Evolutionary conservation across 352 stramenopile species (phyloP).

Genomic region (Pythium dissotocum): DNA sequence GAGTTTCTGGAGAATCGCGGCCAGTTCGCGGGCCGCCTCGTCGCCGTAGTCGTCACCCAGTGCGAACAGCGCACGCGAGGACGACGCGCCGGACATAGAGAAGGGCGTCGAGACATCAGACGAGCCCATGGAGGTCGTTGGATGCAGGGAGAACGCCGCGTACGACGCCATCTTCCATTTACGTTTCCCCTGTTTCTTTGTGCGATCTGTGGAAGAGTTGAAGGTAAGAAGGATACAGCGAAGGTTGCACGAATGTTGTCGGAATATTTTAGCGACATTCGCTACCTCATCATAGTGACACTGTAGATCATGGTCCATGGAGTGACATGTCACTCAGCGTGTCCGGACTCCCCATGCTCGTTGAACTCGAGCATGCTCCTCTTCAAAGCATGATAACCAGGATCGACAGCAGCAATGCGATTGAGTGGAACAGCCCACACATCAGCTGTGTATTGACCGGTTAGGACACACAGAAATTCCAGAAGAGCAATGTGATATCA

Average conservation of each 20-base stretch:
- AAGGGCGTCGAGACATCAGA: background rate
- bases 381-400: no score
- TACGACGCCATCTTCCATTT: background rate
- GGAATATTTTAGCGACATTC: background rate
- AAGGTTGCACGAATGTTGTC: background rate
- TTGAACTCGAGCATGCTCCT: no score
- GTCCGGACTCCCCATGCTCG: background rate
- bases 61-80: slow-evolving; percentile 12
- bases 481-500: no score
- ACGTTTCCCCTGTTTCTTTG: background rate
- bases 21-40: slow-evolving; percentile 26
- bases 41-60: slow-evolving; percentile 26
- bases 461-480: no score
- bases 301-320: no score
- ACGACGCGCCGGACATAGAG: slow-evolving; percentile 5
- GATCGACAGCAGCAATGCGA: no score
- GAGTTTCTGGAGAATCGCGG: slow-evolving; percentile 34
- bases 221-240: background rate
- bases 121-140: background rate
- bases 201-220: background rate
- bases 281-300: background rate
- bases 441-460: no score
- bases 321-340: no score
- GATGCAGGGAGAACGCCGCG: background rate
- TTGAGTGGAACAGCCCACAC: no score